phyloP scores from a whole-genome alignment of 257 asterid genomes.

The Solanum sitiens region DNA sequence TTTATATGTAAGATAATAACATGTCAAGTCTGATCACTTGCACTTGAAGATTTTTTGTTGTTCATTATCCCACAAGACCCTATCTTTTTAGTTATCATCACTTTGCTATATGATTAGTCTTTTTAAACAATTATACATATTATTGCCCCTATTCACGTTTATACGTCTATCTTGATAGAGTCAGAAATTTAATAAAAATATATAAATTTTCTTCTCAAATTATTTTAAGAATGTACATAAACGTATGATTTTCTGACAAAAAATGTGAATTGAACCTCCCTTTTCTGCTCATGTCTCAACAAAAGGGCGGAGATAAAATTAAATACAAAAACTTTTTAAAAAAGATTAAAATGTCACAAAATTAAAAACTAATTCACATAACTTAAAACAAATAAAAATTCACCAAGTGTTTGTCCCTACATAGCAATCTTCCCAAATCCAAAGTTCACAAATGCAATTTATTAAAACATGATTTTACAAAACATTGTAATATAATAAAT shows the following conservation, averaged over 20 bases:
- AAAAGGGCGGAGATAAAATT: not conserved
- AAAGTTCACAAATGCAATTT: not conserved
- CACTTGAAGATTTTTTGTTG: not conserved
- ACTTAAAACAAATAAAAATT: not conserved
- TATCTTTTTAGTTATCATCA: not conserved
- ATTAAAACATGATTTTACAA: not conserved
- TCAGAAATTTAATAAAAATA: fast-evolving
- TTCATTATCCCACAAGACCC: not conserved
- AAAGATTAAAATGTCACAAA: not conserved
- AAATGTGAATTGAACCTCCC: no score
- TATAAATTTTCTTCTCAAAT: no score
- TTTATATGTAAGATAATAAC: not conserved
- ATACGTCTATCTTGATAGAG: not conserved
- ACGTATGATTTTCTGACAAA: no score
- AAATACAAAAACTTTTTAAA: not conserved
- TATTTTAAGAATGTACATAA: no score
- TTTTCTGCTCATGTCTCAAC: not conserved
- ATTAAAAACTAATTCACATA: not conserved
- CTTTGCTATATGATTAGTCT: not conserved
- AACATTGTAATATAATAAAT: not conserved
- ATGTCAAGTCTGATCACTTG: not conserved
- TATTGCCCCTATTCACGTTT: not conserved
- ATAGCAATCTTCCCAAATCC: not conserved
- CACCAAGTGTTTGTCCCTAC: not conserved
- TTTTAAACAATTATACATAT: not conserved